Conservation (phyloP, 495 filamentous ascomycete genomes). For the Filosporella fistucella region DNA sequence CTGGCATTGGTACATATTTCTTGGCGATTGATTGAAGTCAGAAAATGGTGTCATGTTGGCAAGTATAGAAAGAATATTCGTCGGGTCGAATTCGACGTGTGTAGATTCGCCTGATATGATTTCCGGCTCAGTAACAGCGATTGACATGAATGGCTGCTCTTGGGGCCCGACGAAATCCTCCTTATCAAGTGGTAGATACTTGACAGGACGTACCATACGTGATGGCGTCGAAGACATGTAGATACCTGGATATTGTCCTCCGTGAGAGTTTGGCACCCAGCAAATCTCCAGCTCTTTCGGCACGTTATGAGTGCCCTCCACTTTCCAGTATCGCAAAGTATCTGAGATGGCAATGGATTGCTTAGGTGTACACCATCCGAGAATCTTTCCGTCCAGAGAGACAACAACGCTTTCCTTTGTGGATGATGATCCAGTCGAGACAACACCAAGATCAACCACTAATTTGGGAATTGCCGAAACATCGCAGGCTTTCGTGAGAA, state of each 20-base stretch:
- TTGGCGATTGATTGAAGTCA: conserved; percentile 96
- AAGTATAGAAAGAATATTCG: conserved; percentile 94
- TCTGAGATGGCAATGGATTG: conserved; percentile 75
- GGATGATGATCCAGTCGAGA: conserved; percentile 65
- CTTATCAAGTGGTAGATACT: conserved; percentile 80
- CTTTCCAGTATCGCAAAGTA: conserved; percentile 89
- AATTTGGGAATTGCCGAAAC: conserved; percentile 66
- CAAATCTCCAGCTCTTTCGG: conserved; percentile 86
- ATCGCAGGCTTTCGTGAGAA: conserved; percentile 68
- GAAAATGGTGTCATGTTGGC: conserved; percentile 99
- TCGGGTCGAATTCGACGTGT: conserved; percentile 92
- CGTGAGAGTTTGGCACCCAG: conserved; percentile 77
- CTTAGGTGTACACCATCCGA: conserved; percentile 85
- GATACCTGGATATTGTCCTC: conserved; percentile 91
- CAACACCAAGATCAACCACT: conserved; percentile 73
- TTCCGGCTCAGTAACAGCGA: conserved; percentile 81
- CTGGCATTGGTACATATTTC: conserved; percentile 99
- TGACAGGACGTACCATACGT: conserved; percentile 87
- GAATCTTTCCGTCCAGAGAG: conserved; percentile 81
- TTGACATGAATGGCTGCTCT: conserved; percentile 98
- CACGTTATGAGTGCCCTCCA: conserved; percentile 81
- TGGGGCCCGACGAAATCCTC: conserved; percentile 86
- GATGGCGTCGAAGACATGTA: conserved; percentile 86
- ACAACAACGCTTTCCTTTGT: conserved; percentile 77
- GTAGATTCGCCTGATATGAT: conserved; percentile 81